phyloP scores from a whole-genome alignment of 2,329 filamentous ascomycete species.

The Cadophora luteo-olivacea region DNA sequence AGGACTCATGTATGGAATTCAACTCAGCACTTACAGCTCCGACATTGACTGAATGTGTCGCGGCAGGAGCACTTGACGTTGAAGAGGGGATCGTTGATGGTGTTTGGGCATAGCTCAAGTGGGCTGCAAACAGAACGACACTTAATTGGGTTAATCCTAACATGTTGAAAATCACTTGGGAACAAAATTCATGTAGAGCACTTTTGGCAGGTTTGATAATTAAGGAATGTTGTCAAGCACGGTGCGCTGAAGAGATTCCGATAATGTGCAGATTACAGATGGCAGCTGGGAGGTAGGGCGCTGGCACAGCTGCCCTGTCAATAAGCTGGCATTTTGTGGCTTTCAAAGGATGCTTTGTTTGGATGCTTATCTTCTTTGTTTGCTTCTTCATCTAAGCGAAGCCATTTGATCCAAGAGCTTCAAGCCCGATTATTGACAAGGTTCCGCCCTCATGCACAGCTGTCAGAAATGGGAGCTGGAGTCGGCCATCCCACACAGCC shows the following conservation, averaged over 20 bases:
- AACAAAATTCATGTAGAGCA: background rate
- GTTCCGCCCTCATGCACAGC: slow-evolving; percentile 3
- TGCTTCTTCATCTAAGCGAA: slow-evolving; percentile 19
- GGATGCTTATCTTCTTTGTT: slow-evolving; percentile 19
- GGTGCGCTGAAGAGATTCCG: background rate
- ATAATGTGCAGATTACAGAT: slow-evolving; percentile 2
- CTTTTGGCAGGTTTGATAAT: slow-evolving; percentile 4
- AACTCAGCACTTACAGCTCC: slow-evolving; percentile 25
- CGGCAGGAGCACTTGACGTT: slow-evolving; percentile 21
- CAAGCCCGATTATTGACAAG: slow-evolving; percentile 9
- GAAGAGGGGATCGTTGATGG: slow-evolving; percentile 3
- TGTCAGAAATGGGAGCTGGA: background rate
- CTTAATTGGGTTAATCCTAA: background rate
- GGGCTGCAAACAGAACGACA: background rate
- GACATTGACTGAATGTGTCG: slow-evolving; percentile 25
- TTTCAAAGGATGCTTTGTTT: slow-evolving; percentile 23
- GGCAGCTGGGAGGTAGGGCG: background rate
- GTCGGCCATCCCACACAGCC: slow-evolving; percentile 14
- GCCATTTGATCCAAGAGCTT: slow-evolving; percentile 3
- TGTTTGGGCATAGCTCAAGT: slow-evolving; percentile 9
- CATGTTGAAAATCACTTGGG: background rate
- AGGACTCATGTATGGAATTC: background rate
- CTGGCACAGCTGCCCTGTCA: background rate
- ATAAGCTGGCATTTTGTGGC: slow-evolving; percentile 15
- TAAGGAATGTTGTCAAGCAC: background rate